Base-by-base conservation (phyloP, 1,284 basidiomycete species). In the Melanopsichium pennsylvanicum region DNA sequence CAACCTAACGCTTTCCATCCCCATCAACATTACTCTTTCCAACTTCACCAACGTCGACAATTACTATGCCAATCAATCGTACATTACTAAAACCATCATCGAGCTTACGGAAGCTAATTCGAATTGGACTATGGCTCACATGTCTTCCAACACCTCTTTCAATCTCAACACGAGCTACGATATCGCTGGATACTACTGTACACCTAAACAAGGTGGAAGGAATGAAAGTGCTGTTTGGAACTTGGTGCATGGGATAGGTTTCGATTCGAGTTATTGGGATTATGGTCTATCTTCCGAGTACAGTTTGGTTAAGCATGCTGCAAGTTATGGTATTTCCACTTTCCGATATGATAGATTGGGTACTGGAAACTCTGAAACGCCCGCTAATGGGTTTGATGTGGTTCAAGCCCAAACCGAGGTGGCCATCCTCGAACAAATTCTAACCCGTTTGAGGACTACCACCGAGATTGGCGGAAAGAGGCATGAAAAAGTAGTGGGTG, bases 271-370 rank as follows among this genome's bases (percentile, higher is more conserved):
- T 15, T 74, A 74, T 41, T 74, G 71, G 71, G 49, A 74, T 33
- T 74, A 48, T 41, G 25, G 26, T 1, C 21, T 55, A 19, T 16
- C 35, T 8, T 27, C 32, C 13, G 45, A 61, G 19, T 74, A 74
- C 41, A 64, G 57, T 13, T 46, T 72, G 31, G 58, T 71, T 9
- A 47, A 54, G 26, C 59, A 64, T n/a, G 71, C 71, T 12, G 70
- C 71, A 1, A 61, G 56, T 31, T 55, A 69, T 31, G 71, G 71
- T 6, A 69, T 69, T 33, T 32, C 50, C n/a, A 54, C 47, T 9
- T 69, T 83, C 36, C 57, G 76, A 21, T 83, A 81, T 46, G 82
- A 83, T 42, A 60, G 82, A 37, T 66, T 83, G 8, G 81, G 82
- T 59, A 62, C 56, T 10, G 72, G 82, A 67, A 33, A 56, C 37